Base-by-base conservation (phyloP, 1,284 basidiomycete genomes). In the Abortiporus biennis region DNA sequence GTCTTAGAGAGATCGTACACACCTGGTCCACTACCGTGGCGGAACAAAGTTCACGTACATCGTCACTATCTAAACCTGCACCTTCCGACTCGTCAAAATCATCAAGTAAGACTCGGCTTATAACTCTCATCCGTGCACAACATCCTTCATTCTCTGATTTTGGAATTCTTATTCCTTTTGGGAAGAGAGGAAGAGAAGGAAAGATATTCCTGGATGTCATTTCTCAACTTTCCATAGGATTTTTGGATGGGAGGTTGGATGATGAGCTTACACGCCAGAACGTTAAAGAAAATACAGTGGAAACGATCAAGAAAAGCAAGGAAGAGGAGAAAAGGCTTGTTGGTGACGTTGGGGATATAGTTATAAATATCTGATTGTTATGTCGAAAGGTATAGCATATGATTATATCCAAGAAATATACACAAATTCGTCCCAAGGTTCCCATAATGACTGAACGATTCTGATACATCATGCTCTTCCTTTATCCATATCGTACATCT, bases 71-170 rank as follows among this genome's bases (percentile, higher is more conserved):
- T n/a, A 19, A 21, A 33, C 12, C 12, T 5, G 16, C 16, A 15
- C 20, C 5, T 36, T 20, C 21, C 20, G 13, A n/a, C n/a, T n/a
- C n/a, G n/a, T n/a, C n/a, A n/a, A n/a, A n/a, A 31, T 20, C 24
- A 37, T 42, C 23, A 20, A n/a, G 29, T 19, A 13, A 23, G 17
- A 20, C 38, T 15, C 6, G 35, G n/a, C 45, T 46, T 6, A 13
- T 38, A 21, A 42, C 35, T 4, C 16, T 23, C 29, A 74, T 77
- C 37, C 66, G 69, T 40, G 71, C 69, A 11, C 53, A 62, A 41
- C 80, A 83, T 47, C 53, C 63, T 20, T 69, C 70, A 5, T 83
- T 84, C 55, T 83, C 80, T 6, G 81, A 84, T 51, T 76, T 77
- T 42, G 60, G 61, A 6, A 51, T 72, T 20, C 63, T 78, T 25